Conservation (phyloP, 805 yeast species). For the Yamadazyma sp. region DNA sequence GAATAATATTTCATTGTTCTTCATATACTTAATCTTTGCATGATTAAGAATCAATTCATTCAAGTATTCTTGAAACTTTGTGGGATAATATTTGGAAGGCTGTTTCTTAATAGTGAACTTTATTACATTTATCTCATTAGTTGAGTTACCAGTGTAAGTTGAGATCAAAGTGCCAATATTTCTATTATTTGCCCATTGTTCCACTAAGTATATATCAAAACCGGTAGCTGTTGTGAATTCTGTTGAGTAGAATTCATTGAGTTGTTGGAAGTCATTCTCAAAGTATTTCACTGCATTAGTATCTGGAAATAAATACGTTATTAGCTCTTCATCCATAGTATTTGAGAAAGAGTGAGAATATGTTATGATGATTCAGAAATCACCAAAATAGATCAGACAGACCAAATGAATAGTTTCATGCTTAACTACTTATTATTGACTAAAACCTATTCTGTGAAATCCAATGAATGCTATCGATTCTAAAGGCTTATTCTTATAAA, state of each 20-base stretch:
- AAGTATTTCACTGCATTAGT: constrained; percentile 50
- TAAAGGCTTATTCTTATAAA: too few relatives aligned
- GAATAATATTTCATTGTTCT: constrained; percentile 41
- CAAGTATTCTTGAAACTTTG: constrained; percentile 55
- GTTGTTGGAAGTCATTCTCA: constrained; percentile 32
- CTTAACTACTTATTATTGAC: too few relatives aligned
- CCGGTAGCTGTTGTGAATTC: constrained; percentile 58
- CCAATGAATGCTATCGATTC: too few relatives aligned
- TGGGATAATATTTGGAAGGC: constrained; percentile 47
- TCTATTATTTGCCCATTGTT: constrained; percentile 88
- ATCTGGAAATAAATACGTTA: constrained; percentile 54
- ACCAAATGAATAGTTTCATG: too few relatives aligned
- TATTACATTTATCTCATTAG: constrained; percentile 57
- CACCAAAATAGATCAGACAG: too few relatives aligned
- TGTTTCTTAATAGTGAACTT: constrained; percentile 54
- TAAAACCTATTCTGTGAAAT: too few relatives aligned
- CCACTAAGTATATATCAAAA: constrained; percentile 86
- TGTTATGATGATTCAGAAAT: too few relatives aligned
- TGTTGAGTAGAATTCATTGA: constrained; percentile 36
- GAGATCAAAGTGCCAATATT: constrained; percentile 65
- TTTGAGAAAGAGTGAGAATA: too few relatives aligned
- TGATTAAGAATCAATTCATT: constrained; percentile 63
- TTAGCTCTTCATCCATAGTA: constrained; percentile 17
- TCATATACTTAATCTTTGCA: constrained; percentile 61
- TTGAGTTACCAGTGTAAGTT: constrained; percentile 79